Conservation (phyloP, 2,329 filamentous ascomycete species). For the Mycogone perniciosa region DNA sequence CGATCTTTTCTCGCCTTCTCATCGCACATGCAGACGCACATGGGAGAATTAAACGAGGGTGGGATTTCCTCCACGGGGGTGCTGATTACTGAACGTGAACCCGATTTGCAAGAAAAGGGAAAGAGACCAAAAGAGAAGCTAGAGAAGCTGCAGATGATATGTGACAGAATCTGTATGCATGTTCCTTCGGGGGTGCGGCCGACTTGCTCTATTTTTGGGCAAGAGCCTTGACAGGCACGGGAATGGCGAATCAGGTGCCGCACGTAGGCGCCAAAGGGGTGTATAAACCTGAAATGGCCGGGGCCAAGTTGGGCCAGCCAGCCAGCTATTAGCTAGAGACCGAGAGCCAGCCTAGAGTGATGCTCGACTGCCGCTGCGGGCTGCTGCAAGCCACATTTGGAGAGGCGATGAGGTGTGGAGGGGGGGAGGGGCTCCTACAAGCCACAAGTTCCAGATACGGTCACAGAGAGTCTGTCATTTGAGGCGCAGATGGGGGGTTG, state of each 20-base stretch:
- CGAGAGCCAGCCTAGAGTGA: not conserved
- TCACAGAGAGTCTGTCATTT: not conserved
- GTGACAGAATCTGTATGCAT: not conserved
- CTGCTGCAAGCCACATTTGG: not conserved
- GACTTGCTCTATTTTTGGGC: conserved; percentile 2
- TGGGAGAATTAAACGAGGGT: no score
- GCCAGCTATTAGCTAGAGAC: not conserved
- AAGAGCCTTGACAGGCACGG: not conserved
- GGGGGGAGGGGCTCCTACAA: not conserved
- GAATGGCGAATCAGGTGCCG: conserved; percentile 1
- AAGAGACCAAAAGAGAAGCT: not conserved
- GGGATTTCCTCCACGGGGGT: not conserved
- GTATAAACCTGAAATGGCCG: no score
- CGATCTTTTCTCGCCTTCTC: no score
- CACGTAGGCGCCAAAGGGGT: not conserved
- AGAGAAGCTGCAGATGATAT: conserved; percentile 2
- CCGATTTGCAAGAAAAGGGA: not conserved
- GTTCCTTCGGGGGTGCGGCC: no score
- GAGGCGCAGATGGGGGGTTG: not conserved
- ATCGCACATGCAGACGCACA: no score
- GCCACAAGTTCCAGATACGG: not conserved
- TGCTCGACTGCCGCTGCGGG: conserved; percentile 4
- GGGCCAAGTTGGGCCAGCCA: no score
- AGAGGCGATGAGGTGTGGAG: not conserved
- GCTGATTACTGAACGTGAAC: not conserved